These are phyloP conservation scores for Backusella westeae DNA, from an alignment of 192 early-diverging fungal species.

Conservation along the genomic window DNA sequence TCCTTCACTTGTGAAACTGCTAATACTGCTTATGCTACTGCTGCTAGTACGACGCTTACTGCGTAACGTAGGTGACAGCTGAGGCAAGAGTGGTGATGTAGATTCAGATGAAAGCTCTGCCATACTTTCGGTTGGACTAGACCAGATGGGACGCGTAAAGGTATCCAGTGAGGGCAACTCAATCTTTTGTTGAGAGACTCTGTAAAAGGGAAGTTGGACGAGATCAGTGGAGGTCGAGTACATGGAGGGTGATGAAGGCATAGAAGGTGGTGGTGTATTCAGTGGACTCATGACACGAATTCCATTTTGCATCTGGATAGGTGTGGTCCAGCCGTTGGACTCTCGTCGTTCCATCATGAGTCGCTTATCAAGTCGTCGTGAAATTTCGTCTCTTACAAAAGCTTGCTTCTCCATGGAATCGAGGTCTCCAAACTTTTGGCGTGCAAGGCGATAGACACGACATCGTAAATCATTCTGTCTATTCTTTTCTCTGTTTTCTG, in stretches of 20 bases:
- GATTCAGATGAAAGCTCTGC: not conserved
- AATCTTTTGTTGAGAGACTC: constrained; percentile 27
- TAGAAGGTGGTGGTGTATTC: constrained; percentile 11
- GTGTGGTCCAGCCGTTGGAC: not conserved
- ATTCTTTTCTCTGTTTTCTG: constrained; percentile 54
- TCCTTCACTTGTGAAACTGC: constrained; percentile 19
- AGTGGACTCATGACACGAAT: constrained; percentile 3
- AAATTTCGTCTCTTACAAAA: constrained; percentile 66
- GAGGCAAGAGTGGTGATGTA: constrained; percentile 9
- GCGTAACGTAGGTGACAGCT: constrained; percentile 16
- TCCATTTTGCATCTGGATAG: not conserved
- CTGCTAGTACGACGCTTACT: constrained; percentile 21
- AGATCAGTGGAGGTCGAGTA: not conserved
- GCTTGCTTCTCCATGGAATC: constrained; percentile 58
- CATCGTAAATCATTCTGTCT: constrained; percentile 69
- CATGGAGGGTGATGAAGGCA: not conserved
- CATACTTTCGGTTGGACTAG: not conserved
- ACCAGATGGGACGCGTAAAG: not conserved
- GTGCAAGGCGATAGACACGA: constrained; percentile 66
- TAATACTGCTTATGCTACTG: constrained; percentile 18
- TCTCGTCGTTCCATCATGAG: constrained; percentile 16
- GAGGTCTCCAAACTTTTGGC: constrained; percentile 59
- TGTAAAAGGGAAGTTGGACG: constrained; percentile 27
- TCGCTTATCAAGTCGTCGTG: constrained; percentile 38
- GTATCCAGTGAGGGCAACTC: constrained; percentile 25